phyloP scores from a whole-genome alignment of 192 early-diverging fungal species.

The Coemansia sp. region DNA sequence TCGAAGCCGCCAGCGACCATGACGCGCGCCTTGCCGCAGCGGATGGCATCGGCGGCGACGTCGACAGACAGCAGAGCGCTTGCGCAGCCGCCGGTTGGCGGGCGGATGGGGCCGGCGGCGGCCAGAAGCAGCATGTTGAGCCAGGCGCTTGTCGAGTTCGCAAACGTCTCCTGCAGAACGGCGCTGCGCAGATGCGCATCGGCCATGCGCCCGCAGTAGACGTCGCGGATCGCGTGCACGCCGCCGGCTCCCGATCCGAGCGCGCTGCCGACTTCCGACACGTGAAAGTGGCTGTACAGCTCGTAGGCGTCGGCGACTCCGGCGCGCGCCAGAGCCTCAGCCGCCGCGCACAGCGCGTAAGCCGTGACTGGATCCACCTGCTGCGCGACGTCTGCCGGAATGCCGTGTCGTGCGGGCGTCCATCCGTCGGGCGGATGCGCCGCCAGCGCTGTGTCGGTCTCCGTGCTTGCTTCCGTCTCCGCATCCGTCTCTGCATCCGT shows the following conservation, averaged over 20 bases:
- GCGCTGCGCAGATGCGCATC: slow-evolving; percentile 89
- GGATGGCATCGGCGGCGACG: slow-evolving; percentile 86
- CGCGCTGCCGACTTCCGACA: slow-evolving; percentile 87
- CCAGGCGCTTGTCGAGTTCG: slow-evolving; percentile 71
- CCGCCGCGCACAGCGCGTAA: slow-evolving; percentile 85
- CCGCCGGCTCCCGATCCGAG: slow-evolving; percentile 92
- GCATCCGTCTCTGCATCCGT: too few species aligned
- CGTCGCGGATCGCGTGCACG: slow-evolving; percentile 69
- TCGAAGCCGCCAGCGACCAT: slow-evolving; percentile 93
- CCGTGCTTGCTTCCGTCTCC: too few species aligned
- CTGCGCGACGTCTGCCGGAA: slow-evolving; percentile 83
- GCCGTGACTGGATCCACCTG: slow-evolving; percentile 93
- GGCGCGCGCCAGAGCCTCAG: slow-evolving; percentile 85
- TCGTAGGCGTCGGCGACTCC: slow-evolving; percentile 98
- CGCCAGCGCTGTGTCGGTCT: slow-evolving; percentile 88
- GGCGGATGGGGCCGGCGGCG: slow-evolving; percentile 84
- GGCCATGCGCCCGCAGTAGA: slow-evolving; percentile 75
- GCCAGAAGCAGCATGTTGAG: slow-evolving; percentile 95
- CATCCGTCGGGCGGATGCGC: slow-evolving; percentile 96
- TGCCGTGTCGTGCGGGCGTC: slow-evolving; percentile 87
- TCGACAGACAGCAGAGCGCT: slow-evolving; percentile 90
- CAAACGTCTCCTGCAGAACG: slow-evolving; percentile 92
- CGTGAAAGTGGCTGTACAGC: slow-evolving; percentile 94
- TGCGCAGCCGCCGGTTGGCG: slow-evolving; percentile 84
- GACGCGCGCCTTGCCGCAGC: slow-evolving; percentile 87